Evolutionary conservation across 2,329 filamentous ascomycete genomes (phyloP).

Genomic region (Simplicillium sp.): DNA sequence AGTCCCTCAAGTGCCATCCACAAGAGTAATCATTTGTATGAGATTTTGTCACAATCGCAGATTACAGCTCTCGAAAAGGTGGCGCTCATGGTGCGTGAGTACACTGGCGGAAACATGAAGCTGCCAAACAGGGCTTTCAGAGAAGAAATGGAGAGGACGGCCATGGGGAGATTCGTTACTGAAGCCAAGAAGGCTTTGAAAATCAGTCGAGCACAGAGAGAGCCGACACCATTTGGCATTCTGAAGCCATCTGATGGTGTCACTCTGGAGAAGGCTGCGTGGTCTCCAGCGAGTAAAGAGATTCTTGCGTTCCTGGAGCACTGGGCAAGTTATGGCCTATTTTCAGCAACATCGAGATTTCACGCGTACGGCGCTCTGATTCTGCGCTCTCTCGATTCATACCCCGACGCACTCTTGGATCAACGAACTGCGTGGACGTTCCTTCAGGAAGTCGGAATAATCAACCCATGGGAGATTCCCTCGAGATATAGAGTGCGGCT

Average conservation of each 20-base stretch:
- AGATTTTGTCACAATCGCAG: conserved; percentile 34
- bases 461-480: conserved; percentile 62
- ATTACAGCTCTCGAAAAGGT: conserved; percentile 20
- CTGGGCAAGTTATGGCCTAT: conserved; percentile 51
- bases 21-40: conserved; percentile 47
- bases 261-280: conserved; percentile 13
- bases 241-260: conserved; percentile 18
- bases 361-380: conserved; percentile 56
- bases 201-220: conserved; percentile 36
- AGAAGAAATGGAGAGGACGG: conserved; percentile 9
- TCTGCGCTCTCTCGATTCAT: conserved; percentile 51
- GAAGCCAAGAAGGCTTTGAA: conserved; percentile 42
- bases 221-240: conserved; percentile 41
- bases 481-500: conserved; percentile 51
- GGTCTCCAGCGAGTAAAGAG: conserved; percentile 25
- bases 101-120: conserved; percentile 14
- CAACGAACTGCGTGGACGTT: conserved; percentile 50
- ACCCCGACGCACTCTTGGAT: conserved; percentile 34
- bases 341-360: conserved; percentile 40
- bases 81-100: conserved; percentile 20
- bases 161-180: conserved; percentile 34
- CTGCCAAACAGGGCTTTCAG: conserved; percentile 7
- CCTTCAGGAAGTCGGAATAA: conserved; percentile 65
- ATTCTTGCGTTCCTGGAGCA: conserved; percentile 61
- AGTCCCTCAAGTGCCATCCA: conserved; percentile 35